Base-by-base conservation (phyloP, 257 asterid species). In the Nicotiana undulata region DNA sequence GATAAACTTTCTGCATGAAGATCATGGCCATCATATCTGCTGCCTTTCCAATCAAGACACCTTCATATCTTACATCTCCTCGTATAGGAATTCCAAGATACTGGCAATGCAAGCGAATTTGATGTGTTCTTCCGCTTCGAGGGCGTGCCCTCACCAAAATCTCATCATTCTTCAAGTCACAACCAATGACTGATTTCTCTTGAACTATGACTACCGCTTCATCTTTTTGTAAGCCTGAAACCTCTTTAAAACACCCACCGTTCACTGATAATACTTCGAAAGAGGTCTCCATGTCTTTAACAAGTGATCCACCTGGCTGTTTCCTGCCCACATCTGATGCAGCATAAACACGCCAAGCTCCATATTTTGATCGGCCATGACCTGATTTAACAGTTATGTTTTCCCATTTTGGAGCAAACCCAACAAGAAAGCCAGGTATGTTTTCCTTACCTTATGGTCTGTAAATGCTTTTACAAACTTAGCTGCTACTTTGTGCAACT, bases 271-370 rank as follows among this genome's bases (percentile, higher is more conserved):
- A 49, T 78, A 93, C 90, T 84, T 93, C 90, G 46, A 95, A 87
- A 6, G 26, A 74, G 26, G 98, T 93, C 86, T 95, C 94, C 99
- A 95, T 95, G 77, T 92, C 96, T 80, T 89, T 93, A 70, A 93
- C 87, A 34, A 29, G 46, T 58, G 98, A 95, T 76, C 99, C 97
- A 24, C 99, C 99, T 4, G 99, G 99, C 15, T 93, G 87, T 15
- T 83, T 77, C 81, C 90, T 86, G 11, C 97, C 96, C 67, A 86
- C 97, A 86, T 93, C 98, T 34, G 99, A 83, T 34, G 84, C 81
- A 34, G 92, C 96, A 83, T 93, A 95, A 75, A 95, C 97, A 26
- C 98, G 97, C 98, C 98, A 93, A n/a, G 93, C 99, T 77, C 99
- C 99, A 64, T 88, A 88, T 85, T 79, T 93, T 28, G 99, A 95